Evolutionary conservation across 352 stramenopile species (phyloP), one percentile per base, ranked within the genome.

Genomic region (Aphanomyces stellatus): DNA sequence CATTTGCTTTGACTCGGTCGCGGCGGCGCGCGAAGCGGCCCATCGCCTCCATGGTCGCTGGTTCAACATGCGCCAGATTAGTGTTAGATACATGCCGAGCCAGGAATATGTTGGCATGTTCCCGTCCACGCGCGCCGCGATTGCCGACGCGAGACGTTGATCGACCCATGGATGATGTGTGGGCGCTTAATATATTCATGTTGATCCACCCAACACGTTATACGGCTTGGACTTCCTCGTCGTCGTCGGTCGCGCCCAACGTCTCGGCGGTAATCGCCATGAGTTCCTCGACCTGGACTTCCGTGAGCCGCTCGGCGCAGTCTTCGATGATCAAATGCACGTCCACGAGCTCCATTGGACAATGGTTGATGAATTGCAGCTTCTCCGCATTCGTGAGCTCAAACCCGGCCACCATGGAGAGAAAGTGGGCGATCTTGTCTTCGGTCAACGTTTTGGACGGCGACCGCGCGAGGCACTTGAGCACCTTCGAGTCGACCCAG

Each of bases 11-110:
- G 81, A 76, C 46, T 80, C 76, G 22, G 62, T 83, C 11, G 48
- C 51, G 41, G 81, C 76, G 48, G 84, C 82, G 19, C 72, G 80
- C n/a, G 61, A 78, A 28, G 83, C 86, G 1, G 85, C 86, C 33
- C 79, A 88, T 69, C 81, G 82, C 55, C 72, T 96, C 2, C 83
- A 96, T 59, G 89, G 88, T 8, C 88, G 89, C 24, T 97, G 87
- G 87, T 97, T 97, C 72, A 95, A 91, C 71, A 82, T 91, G 73
- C 82, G 89, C 30, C 87, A 95, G 74, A 93, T 97, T 70, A 91
- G 83, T 68, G 83, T 96, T 49, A 78, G 85, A 69, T 94, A 88
- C 73, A 70, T 94, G 67, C 90, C 85, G 53, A 81, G 82, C 61
- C 83, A 92, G 61, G 85, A 94, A 72, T 94, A 94, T 72, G 84